A percentile compares a stretch with the other conserved stretches of the same genome.
phyloP scores from a whole-genome alignment of 495 filamentous ascomycete species.

The Margaritispora aquatica region DNA sequence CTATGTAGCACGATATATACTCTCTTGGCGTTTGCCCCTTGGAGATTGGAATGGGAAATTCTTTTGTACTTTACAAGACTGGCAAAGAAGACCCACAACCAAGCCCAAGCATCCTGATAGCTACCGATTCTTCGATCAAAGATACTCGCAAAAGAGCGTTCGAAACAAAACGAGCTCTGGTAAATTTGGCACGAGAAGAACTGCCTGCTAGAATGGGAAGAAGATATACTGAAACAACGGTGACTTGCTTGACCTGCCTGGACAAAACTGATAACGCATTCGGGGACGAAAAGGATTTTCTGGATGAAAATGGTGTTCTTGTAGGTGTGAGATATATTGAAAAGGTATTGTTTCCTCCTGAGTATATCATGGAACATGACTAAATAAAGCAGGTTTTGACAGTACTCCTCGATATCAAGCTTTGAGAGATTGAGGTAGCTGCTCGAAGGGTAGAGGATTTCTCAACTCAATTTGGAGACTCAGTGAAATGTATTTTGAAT shows the following conservation, averaged over 20 bases:
- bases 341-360: slow-evolving; percentile 28
- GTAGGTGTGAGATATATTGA: slow-evolving; percentile 48
- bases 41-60: slow-evolving; percentile 25
- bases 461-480: not conserved
- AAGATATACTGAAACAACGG: slow-evolving; percentile 40
- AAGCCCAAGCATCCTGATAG: not conserved
- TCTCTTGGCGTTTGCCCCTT: slow-evolving; percentile 15
- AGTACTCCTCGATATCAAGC: not conserved
- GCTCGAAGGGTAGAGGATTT: not conserved
- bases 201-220: slow-evolving; percentile 43
- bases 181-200: slow-evolving; percentile 7
- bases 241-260: slow-evolving; percentile 51
- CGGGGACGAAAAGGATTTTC: slow-evolving; percentile 36
- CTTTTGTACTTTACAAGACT: slow-evolving; percentile 10
- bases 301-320: slow-evolving; percentile 42
- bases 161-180: slow-evolving; percentile 7
- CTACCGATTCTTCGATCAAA: not conserved
- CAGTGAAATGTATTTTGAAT: not conserved
- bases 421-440: not conserved
- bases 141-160: not conserved
- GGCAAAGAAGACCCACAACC: not conserved
- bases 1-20: slow-evolving; percentile 33
- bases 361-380: not conserved
- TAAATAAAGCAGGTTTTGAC: not conserved
- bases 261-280: slow-evolving; percentile 41